phyloP scores from a whole-genome alignment of 306 rosid species.

The Glycine tomentella region DNA sequence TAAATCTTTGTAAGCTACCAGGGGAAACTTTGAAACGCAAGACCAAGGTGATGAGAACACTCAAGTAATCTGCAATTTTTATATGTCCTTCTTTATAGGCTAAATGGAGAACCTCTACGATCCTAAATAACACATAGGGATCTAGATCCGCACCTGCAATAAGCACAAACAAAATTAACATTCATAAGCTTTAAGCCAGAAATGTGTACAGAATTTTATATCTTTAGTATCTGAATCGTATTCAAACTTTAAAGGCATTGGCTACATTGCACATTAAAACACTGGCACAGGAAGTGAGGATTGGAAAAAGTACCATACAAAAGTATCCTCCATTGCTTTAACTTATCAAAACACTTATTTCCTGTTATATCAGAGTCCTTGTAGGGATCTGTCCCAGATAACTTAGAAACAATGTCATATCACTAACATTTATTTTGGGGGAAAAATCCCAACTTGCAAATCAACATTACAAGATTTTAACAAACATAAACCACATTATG shows the following conservation, averaged over 20 bases:
- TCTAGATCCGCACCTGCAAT: conserved; percentile 80
- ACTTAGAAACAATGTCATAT: not conserved
- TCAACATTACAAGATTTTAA: conserved; percentile 8
- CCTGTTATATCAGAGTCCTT: not conserved
- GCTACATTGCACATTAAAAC: conserved; percentile 11
- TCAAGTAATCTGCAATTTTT: conserved; percentile 65
- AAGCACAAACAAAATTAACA: conserved; percentile 10
- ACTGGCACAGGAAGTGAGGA: conserved; percentile 14
- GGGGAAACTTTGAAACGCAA: conserved; percentile 63
- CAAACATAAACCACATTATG: conserved; percentile 9
- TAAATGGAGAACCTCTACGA: conserved; percentile 72
- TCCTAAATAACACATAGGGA: conserved; percentile 56
- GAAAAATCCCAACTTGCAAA: not conserved
- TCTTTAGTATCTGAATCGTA: conserved; percentile 20
- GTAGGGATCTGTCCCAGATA: not conserved
- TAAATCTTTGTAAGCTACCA: conserved; percentile 57
- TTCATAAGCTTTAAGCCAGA: conserved; percentile 11
- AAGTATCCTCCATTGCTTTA: conserved; percentile 15
- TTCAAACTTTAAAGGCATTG: conserved; percentile 15
- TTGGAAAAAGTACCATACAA: conserved; percentile 17
- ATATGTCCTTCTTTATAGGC: conserved; percentile 68
- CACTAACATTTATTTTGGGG: not conserved
- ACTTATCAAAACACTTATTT: not conserved
- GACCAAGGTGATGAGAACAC: conserved; percentile 74
- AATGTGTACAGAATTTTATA: not conserved